Base-by-base conservation (phyloP, 108 stramenopile species). In the Nitzschia sp. region DNA sequence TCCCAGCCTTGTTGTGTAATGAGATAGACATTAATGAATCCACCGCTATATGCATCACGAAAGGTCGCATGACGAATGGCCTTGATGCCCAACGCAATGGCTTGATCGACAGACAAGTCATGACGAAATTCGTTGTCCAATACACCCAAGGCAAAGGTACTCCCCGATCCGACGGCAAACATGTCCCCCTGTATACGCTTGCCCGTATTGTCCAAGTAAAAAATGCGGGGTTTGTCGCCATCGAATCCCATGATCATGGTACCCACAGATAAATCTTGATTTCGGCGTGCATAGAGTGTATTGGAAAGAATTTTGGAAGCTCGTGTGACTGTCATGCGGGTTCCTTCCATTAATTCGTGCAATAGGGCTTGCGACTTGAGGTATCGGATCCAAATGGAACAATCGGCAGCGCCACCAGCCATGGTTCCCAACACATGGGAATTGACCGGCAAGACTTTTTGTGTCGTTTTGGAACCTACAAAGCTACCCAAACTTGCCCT, bases 391-490 rank as follows among this genome's bases (percentile, higher is more conserved):
- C 92, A 93, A 65, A 70, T 83, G 51, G 72, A 72, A 48, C 95
- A 95, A 71, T 95, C 95, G 17, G 92, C 95, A 18, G 95, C 95
- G 3, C 92, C 92, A 18, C 95, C 95, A 21, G 95, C 95, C 95
- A 95, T 95, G 8, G 95, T 95, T 26, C 92, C 95, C 2, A 95
- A 55, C 15, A 92, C 85, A 51, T 85, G 82, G 59, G 80, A 72
- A 72, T 85, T 87, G 4, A 95, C 81, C 18, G 94, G 94, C 38
- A 95, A 76, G 0, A 93, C 91, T 66, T 95, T 95, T 66, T 95
- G 87, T 0, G 77, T 77, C 9, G 92, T 92, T 67, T 93, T 93
- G 46, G 85, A 86, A 0, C 95, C 91, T 13, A 95, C 90, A 75
- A 95, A 95, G 64, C 77, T 87, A n/a, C 95, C 95, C 58, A 95